Conservation (phyloP, 164 flowering plant species). For the Hamamelis virginiana region DNA sequence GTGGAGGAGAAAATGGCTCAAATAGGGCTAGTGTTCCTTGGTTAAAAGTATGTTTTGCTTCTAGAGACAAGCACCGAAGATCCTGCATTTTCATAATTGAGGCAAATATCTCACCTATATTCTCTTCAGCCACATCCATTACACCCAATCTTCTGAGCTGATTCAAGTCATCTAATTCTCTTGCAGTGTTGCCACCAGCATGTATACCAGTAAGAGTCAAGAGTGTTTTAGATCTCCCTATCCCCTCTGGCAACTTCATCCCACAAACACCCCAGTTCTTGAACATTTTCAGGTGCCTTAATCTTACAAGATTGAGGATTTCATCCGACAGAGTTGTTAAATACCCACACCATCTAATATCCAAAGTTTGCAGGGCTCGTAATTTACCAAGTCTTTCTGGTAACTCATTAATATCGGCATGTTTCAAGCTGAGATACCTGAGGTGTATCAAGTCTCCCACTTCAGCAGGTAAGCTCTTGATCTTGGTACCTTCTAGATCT, state of each 20-base stretch:
- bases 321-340: constrained; percentile 12
- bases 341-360: constrained; percentile 25
- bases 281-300: constrained; percentile 34
- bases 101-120: constrained; percentile 14
- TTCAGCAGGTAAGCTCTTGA: constrained; percentile 25
- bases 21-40: constrained; percentile 2
- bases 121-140: constrained; percentile 25
- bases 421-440: constrained; percentile 27
- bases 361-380: constrained; percentile 22
- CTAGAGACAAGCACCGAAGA: constrained; percentile 22
- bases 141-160: constrained; percentile 21
- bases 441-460: constrained; percentile 27
- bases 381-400: constrained; percentile 19
- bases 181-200: constrained; percentile 18
- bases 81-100: constrained; percentile 21
- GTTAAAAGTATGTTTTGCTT: constrained; percentile 7
- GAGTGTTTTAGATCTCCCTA: constrained; percentile 17
- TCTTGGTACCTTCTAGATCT: constrained; percentile 23
- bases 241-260: constrained; percentile 20
- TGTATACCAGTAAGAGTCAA: constrained; percentile 25
- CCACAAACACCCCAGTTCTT: constrained; percentile 17
- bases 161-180: constrained; percentile 14
- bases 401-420: constrained; percentile 20
- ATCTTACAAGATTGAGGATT: constrained; percentile 15
- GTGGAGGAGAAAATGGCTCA: constrained; percentile 29